phyloP scores from a whole-genome alignment of 2,329 filamentous ascomycete species.

The Aureobasidium uvarum region DNA sequence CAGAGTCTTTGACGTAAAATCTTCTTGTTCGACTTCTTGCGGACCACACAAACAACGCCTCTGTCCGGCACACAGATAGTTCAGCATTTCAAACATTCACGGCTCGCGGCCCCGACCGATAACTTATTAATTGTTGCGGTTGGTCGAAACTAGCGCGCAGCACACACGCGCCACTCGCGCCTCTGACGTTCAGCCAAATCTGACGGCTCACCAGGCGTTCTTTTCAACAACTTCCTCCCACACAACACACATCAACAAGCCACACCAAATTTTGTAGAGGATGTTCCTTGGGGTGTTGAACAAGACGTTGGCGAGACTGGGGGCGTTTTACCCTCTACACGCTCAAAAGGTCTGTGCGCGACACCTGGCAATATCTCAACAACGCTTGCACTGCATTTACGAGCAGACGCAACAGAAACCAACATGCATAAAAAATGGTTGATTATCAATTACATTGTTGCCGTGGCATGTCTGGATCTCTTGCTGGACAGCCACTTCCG shows the following conservation, averaged over 20 bases:
- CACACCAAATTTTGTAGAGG: constrained; percentile 8
- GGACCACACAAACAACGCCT: neutral
- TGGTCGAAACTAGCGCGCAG: constrained; percentile 7
- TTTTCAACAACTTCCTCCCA: constrained; percentile 20
- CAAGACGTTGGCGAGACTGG: constrained; percentile 19
- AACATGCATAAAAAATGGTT: neutral
- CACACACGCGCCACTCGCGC: constrained; percentile 18
- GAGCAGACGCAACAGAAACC: neutral
- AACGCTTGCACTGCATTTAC: constrained; percentile 8
- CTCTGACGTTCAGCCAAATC: constrained; percentile 20
- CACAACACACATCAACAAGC: neutral
- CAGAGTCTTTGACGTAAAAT: constrained; percentile 9
- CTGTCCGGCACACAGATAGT: constrained; percentile 2
- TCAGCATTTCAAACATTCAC: neutral
- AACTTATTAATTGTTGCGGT: neutral
- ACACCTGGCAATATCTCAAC: constrained; percentile 13
- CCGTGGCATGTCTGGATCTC: neutral
- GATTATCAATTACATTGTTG: neutral
- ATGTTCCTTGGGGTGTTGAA: neutral
- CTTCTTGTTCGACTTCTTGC: neutral
- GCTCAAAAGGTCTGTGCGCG: neutral
- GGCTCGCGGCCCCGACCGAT: constrained; percentile 15
- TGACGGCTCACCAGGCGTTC: constrained; percentile 17
- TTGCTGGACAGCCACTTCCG: neutral
- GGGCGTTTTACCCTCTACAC: neutral